These are phyloP conservation scores for Colletotrichum neosansevieriae DNA, from an alignment of 2,329 filamentous ascomycete genomes.

Conservation along the genomic window DNA sequence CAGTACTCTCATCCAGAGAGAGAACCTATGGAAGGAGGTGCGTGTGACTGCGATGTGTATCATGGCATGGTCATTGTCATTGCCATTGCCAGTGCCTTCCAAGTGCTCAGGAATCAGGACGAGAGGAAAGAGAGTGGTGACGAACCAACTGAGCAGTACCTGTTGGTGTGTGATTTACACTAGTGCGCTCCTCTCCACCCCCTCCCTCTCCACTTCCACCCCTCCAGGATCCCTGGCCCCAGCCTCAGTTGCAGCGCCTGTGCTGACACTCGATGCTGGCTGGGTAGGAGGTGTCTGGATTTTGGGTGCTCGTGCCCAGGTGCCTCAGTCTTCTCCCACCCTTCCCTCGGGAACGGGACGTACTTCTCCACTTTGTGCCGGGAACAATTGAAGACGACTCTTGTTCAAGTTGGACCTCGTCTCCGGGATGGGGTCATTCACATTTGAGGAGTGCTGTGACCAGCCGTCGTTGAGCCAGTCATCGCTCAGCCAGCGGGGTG, in stretches of 20 bases:
- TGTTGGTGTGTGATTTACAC: too few species aligned
- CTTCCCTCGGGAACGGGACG: slow-evolving; percentile 30
- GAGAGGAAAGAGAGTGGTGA: too few species aligned
- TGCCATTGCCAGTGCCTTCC: too few species aligned
- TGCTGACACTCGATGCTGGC: slow-evolving; percentile 37
- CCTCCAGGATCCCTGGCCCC: neutral
- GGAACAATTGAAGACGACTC: neutral
- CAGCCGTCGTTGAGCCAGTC: slow-evolving; percentile 24
- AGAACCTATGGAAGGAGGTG: too few species aligned
- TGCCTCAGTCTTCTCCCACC: neutral
- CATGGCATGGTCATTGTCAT: too few species aligned
- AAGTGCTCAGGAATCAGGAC: too few species aligned
- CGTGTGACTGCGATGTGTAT: too few species aligned
- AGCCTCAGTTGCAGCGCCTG: slow-evolving; percentile 27
- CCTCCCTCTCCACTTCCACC: neutral
- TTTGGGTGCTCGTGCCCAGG: too few species aligned
- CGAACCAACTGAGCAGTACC: too few species aligned
- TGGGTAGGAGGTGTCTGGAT: too few species aligned
- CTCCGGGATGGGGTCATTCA: slow-evolving; percentile 30
- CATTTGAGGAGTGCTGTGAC: slow-evolving; percentile 29
- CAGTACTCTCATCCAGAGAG: too few species aligned
- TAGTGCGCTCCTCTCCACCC: too few species aligned
- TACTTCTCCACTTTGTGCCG: neutral
- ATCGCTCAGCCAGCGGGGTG: slow-evolving; percentile 34
- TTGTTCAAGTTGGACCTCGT: slow-evolving; percentile 17